Evolutionary conservation across 768 basidiomycete species (phyloP).

Genomic region (Nevesoporus exiguus): DNA sequence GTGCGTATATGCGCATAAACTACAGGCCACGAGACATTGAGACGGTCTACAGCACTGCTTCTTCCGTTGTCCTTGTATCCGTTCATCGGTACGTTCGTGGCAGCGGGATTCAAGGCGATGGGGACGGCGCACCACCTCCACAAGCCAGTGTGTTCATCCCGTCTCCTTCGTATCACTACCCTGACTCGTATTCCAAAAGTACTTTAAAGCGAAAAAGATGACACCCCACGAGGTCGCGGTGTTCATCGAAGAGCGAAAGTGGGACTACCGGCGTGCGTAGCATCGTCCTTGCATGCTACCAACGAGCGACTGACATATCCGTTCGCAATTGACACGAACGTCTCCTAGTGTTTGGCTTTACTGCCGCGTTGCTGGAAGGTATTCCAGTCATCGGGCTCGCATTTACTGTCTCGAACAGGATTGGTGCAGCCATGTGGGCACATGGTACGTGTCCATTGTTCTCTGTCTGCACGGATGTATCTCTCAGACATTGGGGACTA

Average conservation of each 20-base stretch:
- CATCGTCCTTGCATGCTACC: not conserved
- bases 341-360: slow-evolving; percentile 74
- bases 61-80: slow-evolving; percentile 67
- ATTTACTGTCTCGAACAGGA: slow-evolving; percentile 81
- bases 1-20: slow-evolving; percentile 12
- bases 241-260: slow-evolving; percentile 86
- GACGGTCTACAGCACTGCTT: slow-evolving; percentile 45
- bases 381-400: slow-evolving; percentile 79
- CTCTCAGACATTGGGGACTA: not conserved
- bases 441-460: slow-evolving; percentile 47
- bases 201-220: slow-evolving; percentile 87
- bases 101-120: slow-evolving; percentile 64
- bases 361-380: slow-evolving; percentile 75
- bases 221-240: slow-evolving; percentile 58
- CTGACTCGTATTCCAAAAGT: slow-evolving; percentile 39
- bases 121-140: slow-evolving; percentile 69
- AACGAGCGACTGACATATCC: not conserved
- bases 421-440: slow-evolving; percentile 96
- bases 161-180: not conserved
- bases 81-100: slow-evolving; percentile 56
- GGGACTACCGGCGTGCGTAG: slow-evolving; percentile 74
- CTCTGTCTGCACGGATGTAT: not conserved
- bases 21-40: not conserved
- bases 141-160: slow-evolving; percentile 46
- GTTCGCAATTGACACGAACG: not conserved